Conservation (phyloP, 345 rosid genomes). For the rapeseed (Brassica napus) region DNA sequence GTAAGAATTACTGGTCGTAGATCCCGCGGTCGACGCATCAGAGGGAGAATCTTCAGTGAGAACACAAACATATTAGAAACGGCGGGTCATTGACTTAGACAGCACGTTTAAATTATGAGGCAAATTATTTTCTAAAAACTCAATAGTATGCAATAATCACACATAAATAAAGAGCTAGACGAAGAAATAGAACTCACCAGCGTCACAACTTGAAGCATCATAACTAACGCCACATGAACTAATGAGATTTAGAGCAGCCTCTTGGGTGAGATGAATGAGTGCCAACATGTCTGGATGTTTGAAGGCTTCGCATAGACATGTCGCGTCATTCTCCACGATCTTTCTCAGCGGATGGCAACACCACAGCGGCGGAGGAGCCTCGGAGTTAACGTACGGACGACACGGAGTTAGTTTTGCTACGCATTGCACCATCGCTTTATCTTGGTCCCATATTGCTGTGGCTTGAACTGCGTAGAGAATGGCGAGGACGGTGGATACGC, state of each 20-base stretch:
- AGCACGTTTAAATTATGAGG: neutral
- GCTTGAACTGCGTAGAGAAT: slow-evolving; percentile 19
- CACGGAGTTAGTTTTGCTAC: slow-evolving; percentile 53
- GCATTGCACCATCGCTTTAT: slow-evolving; percentile 38
- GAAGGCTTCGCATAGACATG: slow-evolving; percentile 54
- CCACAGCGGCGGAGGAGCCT: slow-evolving; percentile 35
- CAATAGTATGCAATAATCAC: neutral
- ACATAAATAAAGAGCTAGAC: neutral
- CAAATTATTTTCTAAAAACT: neutral
- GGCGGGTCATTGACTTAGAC: neutral
- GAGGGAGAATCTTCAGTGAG: slow-evolving; percentile 17
- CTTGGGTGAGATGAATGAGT: slow-evolving; percentile 38
- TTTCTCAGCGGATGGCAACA: slow-evolving; percentile 56
- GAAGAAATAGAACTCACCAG: slow-evolving; percentile 24
- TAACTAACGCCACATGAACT: slow-evolving; percentile 46
- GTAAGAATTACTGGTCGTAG: slow-evolving; percentile 11
- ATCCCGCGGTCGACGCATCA: slow-evolving; percentile 3
- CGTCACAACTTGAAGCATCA: slow-evolving; percentile 43
- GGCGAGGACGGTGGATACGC: neutral
- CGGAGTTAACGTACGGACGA: slow-evolving; percentile 37
- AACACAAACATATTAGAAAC: slow-evolving; percentile 6
- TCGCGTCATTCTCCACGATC: slow-evolving; percentile 18
- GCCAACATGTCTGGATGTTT: slow-evolving; percentile 38
- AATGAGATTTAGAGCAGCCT: slow-evolving; percentile 49
- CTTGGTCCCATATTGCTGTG: neutral